These are phyloP conservation scores for Sporothrix protearum DNA, from an alignment of 2,329 filamentous ascomycete species.

Conservation along the genomic window DNA sequence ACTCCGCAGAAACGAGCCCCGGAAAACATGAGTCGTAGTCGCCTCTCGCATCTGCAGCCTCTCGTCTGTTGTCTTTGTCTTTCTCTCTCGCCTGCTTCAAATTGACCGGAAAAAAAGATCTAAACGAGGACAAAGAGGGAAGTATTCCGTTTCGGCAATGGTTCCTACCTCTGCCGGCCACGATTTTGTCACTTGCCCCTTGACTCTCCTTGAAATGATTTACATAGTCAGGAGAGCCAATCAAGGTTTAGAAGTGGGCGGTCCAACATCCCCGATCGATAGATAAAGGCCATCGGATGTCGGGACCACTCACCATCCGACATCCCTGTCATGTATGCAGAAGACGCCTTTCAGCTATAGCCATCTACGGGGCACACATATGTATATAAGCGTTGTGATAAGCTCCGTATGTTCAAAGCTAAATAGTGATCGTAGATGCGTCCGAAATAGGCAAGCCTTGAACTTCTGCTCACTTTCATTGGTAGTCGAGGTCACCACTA, in stretches of 20 bases:
- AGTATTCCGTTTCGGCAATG: background rate
- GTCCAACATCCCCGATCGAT: background rate
- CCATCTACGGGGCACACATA: background rate
- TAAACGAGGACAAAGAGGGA: background rate
- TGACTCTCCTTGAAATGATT: background rate
- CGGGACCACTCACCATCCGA: background rate
- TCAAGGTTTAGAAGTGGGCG: background rate
- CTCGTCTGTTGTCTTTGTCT: background rate
- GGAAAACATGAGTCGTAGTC: conserved; percentile 1
- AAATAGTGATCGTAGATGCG: background rate
- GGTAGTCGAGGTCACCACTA: background rate
- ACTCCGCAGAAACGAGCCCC: background rate
- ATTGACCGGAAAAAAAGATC: background rate
- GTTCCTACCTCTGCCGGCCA: background rate
- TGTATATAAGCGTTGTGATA: background rate
- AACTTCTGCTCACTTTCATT: background rate
- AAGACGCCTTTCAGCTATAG: background rate
- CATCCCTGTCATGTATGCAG: background rate
- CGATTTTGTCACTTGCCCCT: background rate
- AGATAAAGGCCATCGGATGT: background rate
- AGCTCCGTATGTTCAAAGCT: background rate
- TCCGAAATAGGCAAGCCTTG: background rate
- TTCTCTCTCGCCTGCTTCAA: background rate
- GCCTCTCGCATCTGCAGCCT: background rate
- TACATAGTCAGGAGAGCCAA: no score